A percentile compares a stretch with the other conserved stretches of the same genome.
These are phyloP conservation scores for Drechslerella stenobrocha DNA, from an alignment of 2,329 filamentous ascomycete species.

Conservation along the genomic window DNA sequence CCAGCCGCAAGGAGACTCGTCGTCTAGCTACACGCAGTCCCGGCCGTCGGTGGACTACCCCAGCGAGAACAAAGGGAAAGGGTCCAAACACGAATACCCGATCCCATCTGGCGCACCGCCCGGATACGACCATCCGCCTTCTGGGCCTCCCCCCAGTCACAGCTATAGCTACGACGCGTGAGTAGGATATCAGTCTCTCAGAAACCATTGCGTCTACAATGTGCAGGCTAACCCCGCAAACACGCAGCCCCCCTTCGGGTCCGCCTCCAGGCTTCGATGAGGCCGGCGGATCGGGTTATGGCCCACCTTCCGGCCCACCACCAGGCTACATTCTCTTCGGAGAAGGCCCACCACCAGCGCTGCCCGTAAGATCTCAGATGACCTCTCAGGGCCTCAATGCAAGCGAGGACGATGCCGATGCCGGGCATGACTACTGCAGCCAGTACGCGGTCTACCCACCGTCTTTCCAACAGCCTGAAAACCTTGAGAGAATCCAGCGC, in stretches of 20 bases:
- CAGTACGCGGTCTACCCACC: constrained; percentile 65
- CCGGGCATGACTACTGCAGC: constrained; percentile 68
- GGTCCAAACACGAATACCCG: constrained; percentile 33
- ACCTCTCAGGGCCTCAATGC: constrained; percentile 62
- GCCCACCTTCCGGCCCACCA: constrained; percentile 30
- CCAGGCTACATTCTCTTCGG: constrained; percentile 43
- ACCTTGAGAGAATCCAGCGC: constrained; percentile 59
- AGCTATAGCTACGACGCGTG: constrained; percentile 22
- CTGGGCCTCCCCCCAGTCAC: constrained; percentile 13
- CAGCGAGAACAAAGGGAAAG: constrained; percentile 37
- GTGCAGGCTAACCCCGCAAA: not conserved
- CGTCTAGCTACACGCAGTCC: constrained; percentile 16
- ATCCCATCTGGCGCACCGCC: constrained; percentile 31
- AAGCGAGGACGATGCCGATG: constrained; percentile 65
- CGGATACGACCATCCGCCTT: constrained; percentile 26
- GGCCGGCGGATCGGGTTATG: constrained; percentile 21
- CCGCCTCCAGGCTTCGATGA: constrained; percentile 26
- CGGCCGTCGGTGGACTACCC: constrained; percentile 25
- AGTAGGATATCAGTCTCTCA: not conserved
- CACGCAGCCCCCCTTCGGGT: constrained; percentile 18
- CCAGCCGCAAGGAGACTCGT: constrained; percentile 34
- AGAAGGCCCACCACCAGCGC: constrained; percentile 22
- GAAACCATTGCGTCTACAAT: not conserved
- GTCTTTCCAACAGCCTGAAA: constrained; percentile 59
- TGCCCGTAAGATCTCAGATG: constrained; percentile 28